Evolutionary conservation across 2,329 filamentous ascomycete species (phyloP), one percentile per base, ranked within the genome.

Genomic region (Dactylellina leptospora): DNA sequence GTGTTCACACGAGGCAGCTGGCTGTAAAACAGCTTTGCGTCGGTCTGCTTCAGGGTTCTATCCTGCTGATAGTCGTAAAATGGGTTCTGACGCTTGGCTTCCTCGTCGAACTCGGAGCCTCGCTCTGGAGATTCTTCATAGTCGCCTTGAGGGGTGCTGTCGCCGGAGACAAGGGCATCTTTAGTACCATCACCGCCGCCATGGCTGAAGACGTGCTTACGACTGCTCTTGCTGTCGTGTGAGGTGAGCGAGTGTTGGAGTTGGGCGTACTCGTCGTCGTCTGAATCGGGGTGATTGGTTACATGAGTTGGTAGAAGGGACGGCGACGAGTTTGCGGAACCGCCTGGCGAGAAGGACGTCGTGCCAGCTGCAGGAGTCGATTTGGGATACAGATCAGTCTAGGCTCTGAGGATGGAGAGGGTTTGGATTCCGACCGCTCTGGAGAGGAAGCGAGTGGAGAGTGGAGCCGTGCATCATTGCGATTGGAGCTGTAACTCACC

Each of bases 21-120:
- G 81, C 97, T 93, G 80, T 96, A 99, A 82, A 97, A 96, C 74
- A 97, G 85, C 80, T 96, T 97, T 70, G 93, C 91, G 79, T 99
- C 95, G 23, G 91, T 89, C 80, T 96, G 92, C 78, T 90, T 96
- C 87, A 96, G 90, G 78, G 93, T 91, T 77, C 95, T 96, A 81
- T 99, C 95, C 58, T 91, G 90, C 56, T 93, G 89, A 77, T 93
- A 92, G 80, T 97, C 93, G 81, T 96, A 97, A 78, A 92, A 96
- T 18, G 93, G 91, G 6, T 92, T 96, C 78, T 88, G 89, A 64
- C 84, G 81, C 78, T 86, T 59, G 23, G 53, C 48, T 84, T 54
- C 55, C 27, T 73, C 59, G n/a, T 66, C 69, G 30, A 28, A 38
- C 33, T 64, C 69, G 16, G 53, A 66, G 18, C 51, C 50, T 53